Conservation (phyloP, 176 grass and related monocot genomes). For the Carex littledalei region DNA sequence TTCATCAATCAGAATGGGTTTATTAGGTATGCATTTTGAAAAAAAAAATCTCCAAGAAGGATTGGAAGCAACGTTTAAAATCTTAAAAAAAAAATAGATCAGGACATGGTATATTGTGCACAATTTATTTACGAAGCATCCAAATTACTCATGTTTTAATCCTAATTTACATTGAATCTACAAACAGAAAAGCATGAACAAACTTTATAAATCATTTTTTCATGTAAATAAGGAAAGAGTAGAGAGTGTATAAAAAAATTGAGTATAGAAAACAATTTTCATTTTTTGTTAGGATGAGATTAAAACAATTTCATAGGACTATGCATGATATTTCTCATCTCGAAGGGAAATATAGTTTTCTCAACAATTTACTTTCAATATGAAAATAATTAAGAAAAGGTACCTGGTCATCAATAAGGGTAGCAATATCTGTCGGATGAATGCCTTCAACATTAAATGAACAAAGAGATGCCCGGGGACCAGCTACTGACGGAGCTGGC, state of each 20-base stretch:
- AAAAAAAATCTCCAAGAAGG: background rate
- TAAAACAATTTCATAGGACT: background rate
- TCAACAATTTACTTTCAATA: background rate
- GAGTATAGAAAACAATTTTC: background rate
- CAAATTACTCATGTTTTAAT: background rate
- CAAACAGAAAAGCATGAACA: background rate
- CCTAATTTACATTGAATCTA: background rate
- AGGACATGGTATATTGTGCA: background rate
- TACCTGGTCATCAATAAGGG: conserved; percentile 85
- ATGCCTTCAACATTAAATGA: conserved; percentile 86
- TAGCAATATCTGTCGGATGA: conserved; percentile 94
- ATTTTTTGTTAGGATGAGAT: background rate
- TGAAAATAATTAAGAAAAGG: background rate
- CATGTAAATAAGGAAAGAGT: background rate
- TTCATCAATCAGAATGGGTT: background rate
- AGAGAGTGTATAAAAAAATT: too few relatives aligned
- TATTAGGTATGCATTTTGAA: background rate
- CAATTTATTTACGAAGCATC: background rate
- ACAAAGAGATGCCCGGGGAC: conserved; percentile 53
- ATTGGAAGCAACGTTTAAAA: background rate
- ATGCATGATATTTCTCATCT: background rate
- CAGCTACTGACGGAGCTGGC: conserved; percentile 48
- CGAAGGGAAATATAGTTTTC: background rate
- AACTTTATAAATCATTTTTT: background rate
- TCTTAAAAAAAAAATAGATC: background rate